These are phyloP conservation scores for Eucalyptus regnans DNA, from an alignment of 345 rosid genomes.

Conservation along the genomic window DNA sequence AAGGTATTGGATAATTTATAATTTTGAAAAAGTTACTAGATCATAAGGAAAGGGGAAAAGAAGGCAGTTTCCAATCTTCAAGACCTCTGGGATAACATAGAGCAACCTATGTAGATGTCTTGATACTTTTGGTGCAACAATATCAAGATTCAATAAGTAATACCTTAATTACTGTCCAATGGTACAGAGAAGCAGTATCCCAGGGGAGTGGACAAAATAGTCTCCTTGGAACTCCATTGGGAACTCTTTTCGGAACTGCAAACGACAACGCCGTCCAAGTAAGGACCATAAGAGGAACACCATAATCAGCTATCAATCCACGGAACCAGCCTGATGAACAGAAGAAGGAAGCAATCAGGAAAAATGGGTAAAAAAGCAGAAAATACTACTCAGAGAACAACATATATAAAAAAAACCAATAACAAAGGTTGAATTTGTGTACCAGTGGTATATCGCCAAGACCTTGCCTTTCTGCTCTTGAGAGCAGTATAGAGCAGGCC, in stretches of 20 bases:
- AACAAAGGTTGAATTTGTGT: not conserved
- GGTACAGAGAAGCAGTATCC: constrained; percentile 54
- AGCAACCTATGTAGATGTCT: not conserved
- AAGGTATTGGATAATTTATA: not conserved
- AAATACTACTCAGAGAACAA: not conserved
- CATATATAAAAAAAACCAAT: constrained; percentile 9
- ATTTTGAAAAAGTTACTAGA: not conserved
- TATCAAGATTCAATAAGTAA: not conserved
- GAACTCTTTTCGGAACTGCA: constrained; percentile 24
- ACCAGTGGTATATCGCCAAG: constrained; percentile 42
- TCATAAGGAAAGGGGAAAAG: not conserved
- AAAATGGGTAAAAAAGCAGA: not conserved
- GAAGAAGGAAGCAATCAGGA: not conserved
- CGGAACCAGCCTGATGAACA: constrained; percentile 48
- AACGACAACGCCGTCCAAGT: constrained; percentile 58
- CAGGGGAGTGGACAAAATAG: constrained; percentile 70
- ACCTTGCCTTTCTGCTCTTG: constrained; percentile 57
- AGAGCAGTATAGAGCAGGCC: constrained; percentile 46
- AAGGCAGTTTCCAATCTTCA: not conserved
- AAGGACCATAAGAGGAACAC: constrained; percentile 72
- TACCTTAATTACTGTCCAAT: constrained; percentile 85
- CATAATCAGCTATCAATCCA: constrained; percentile 65
- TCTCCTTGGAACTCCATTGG: constrained; percentile 59
- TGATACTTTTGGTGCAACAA: not conserved
- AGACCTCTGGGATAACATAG: not conserved